A percentile compares a stretch with the other conserved stretches of the same genome.
Evolutionary conservation across 192 early-diverging fungal species (phyloP).

Genomic region (Linnemannia zychae): DNA sequence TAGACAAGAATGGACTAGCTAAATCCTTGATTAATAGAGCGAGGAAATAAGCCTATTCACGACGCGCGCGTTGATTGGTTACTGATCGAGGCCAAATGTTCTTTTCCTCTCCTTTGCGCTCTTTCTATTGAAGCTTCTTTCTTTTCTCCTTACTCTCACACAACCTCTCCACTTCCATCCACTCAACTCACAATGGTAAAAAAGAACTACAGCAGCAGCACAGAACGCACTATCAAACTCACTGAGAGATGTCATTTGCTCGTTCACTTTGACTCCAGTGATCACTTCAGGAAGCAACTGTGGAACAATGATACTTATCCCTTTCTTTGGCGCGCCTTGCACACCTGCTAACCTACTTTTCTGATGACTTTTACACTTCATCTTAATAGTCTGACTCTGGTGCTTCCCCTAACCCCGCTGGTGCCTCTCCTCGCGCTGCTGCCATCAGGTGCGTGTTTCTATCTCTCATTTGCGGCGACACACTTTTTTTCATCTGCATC

Average conservation of each 20-base stretch:
- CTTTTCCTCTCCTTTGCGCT: neutral
- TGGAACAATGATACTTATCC: too few relatives aligned
- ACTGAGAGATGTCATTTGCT: neutral
- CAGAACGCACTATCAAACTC: neutral
- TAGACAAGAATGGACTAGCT: neutral
- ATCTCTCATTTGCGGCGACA: neutral
- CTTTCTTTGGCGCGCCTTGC: neutral
- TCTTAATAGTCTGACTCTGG: conserved; percentile 26
- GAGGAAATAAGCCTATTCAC: neutral
- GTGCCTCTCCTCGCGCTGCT: conserved; percentile 23
- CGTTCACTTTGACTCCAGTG: neutral
- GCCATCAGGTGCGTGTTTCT: conserved; percentile 21
- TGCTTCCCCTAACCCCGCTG: conserved; percentile 30
- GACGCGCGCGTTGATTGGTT: conserved; percentile 14
- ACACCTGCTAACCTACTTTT: neutral
- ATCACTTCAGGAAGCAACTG: neutral
- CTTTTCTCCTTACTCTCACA: neutral
- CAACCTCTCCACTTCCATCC: neutral
- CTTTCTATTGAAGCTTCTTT: conserved; percentile 10
- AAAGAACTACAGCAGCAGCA: neutral
- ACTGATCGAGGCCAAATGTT: neutral
- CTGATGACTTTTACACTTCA: neutral
- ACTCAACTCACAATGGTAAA: conserved; percentile 10
- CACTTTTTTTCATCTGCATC: neutral
- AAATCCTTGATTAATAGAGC: neutral